Conservation (phyloP, 2,329 filamentous ascomycete genomes). For the Ceratocystis destructans region DNA sequence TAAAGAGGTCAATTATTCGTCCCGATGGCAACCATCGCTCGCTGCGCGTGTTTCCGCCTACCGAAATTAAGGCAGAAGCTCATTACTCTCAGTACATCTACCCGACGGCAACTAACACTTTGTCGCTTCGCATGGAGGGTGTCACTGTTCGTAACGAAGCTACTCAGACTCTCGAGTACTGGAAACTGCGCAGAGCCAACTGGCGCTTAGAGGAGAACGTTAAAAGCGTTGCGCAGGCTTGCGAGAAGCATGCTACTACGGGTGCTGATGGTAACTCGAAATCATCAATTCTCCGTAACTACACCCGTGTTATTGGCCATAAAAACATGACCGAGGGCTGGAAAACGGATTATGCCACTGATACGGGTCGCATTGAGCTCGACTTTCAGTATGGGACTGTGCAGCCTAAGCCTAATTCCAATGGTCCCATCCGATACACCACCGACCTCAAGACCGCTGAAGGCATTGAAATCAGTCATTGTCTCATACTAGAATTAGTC, state of each 20-base stretch:
- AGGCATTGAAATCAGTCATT: constrained; percentile 69
- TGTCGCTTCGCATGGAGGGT: constrained; percentile 74
- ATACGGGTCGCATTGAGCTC: constrained; percentile 47
- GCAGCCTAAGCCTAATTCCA: constrained; percentile 13
- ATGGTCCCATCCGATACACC: constrained; percentile 40
- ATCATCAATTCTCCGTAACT: constrained; percentile 52
- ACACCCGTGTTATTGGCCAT: constrained; percentile 63
- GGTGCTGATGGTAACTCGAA: constrained; percentile 37
- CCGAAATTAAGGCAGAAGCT: constrained; percentile 77
- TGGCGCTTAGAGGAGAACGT: constrained; percentile 89
- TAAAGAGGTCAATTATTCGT: constrained; percentile 63
- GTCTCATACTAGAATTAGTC: constrained; percentile 81
- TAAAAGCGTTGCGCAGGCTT: constrained; percentile 65
- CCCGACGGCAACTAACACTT: constrained; percentile 67
- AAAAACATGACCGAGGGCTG: constrained; percentile 76
- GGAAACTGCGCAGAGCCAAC: constrained; percentile 79
- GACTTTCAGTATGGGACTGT: constrained; percentile 59
- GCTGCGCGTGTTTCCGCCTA: constrained; percentile 88
- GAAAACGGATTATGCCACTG: constrained; percentile 55
- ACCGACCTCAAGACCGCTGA: constrained; percentile 65
- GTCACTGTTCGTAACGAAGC: constrained; percentile 57
- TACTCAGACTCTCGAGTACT: constrained; percentile 59
- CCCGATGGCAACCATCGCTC: constrained; percentile 74
- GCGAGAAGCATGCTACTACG: constrained; percentile 53
- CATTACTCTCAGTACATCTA: constrained; percentile 73